Base-by-base conservation (phyloP, 2,329 filamentous ascomycete genomes). In the Epichloe baconii region DNA sequence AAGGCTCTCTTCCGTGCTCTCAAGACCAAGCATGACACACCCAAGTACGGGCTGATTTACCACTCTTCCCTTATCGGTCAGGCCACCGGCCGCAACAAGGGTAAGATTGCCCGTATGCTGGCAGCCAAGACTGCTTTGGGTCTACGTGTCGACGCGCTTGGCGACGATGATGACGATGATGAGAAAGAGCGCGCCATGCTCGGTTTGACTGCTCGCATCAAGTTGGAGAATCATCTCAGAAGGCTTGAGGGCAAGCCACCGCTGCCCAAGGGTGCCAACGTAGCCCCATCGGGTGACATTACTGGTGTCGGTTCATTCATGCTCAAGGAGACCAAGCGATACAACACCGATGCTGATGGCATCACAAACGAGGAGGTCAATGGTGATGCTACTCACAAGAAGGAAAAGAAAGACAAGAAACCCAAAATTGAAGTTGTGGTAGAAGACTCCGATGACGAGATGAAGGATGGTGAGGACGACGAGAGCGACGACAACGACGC, bases 1-100 rank as follows among this genome's bases (percentile, higher is more conserved):
- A 98, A 98, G 79, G 93, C 93, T 7, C 82, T 98, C 44, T 98
- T 98, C 84, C 84, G 93, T 64, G 93, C 93, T 19, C 78, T 98
- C 57, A 98, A 98, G 81, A 98, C 93, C 47, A 97, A 98, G 79
- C 91, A 97, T 70, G 89, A 96, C 65, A 98, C 93, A 40, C 93
- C 93, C 65, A 98, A 97, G 72, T 98, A 97, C 64, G 93, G 93
- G 78, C 78, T 95, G 57, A 88, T 94, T 67, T 94, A 93, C 73
- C 86, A 95, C 70, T 86, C 87, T 47, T 93, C 88, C 31, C 80
- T 98, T 44, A 94, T 98, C 58, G 94, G 93, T 44, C 93, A 98
- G 73, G 93, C 93, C 34, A 95, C 88, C 19, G 93, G 93, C 63
- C 91, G 88, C 76, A 97, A 97, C 77, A 98, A 98, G 83, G 93